Evolutionary conservation across 2,329 filamentous ascomycete species (phyloP), one percentile per base, ranked within the genome.

Genomic region (Geosmithia flava): DNA sequence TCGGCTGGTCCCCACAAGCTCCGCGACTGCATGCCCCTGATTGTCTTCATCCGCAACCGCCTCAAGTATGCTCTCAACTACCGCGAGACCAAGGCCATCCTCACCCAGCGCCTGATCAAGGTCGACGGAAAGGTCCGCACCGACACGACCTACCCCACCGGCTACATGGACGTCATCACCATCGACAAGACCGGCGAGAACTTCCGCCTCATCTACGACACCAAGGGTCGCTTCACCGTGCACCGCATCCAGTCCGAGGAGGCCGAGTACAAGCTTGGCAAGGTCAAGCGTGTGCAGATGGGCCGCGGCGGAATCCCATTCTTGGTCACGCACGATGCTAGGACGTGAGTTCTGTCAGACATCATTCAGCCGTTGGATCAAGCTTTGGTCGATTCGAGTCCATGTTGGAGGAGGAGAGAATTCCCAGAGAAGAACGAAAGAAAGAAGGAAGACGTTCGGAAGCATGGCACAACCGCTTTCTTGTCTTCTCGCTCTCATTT

Each of bases 291-390:
- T 67, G 93, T 98, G 56, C 93, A 98, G 81, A 83, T 98, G 65
- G 93, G 93, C 80, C 91, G 89, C 76, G 94, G 93, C 76, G 93
- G 90, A 80, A 95, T 98, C 84, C 93, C 93, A 94, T 98, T 95
- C 90, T 96, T 97, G 89, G 93, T 98, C 87, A 98, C 93, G 90
- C 93, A 98, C 87, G 93, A 98, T 93, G 93, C 93, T 78, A 86
- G 93, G 89, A 98, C 93, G 91, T 98, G 80, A 95, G 91, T 97
- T 85, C 81, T 85, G 76, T 81, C 76, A 80, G 76, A 86, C 85
- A 88, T 96, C 90, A 93, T 90, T 96, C 91, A 96, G 91, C 84
- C 91, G 91, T 96, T 96, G 91, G 88, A 91, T 87, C 88, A 94
- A 93, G 87, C 80, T 95, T 93, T 95, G 89, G 89, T 78, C 68